A percentile compares a stretch with the other conserved stretches of the same genome.
These are phyloP conservation scores for Centaurea solstitialis DNA, from an alignment of 129 eudicot genomes.

Conservation along the genomic window DNA sequence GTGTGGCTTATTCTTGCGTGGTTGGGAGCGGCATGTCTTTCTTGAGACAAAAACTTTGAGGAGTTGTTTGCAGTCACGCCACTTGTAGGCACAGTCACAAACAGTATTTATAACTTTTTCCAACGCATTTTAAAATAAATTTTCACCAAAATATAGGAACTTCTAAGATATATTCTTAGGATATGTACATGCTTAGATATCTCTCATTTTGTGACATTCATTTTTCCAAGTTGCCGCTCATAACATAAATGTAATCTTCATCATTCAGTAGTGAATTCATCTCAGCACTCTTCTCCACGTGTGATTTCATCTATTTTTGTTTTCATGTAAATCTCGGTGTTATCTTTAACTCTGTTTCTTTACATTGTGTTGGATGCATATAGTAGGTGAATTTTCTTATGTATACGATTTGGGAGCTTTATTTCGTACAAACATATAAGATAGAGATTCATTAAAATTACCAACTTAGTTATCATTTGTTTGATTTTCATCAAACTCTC, in stretches of 20 bases:
- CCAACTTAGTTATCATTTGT: neutral
- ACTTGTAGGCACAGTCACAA: neutral
- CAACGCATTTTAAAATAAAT: neutral
- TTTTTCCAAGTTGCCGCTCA: too few species aligned
- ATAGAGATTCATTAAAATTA: neutral
- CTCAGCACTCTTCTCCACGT: neutral
- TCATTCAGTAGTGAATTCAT: neutral
- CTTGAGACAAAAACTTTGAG: neutral
- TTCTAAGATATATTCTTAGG: too few species aligned
- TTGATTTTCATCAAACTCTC: neutral
- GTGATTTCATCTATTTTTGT: too few species aligned
- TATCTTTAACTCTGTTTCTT: neutral
- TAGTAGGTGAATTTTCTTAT: neutral
- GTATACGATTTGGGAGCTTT: neutral
- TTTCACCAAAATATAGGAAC: too few species aligned
- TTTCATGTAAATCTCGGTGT: neutral
- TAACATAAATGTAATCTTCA: too few species aligned
- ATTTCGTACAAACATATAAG: neutral
- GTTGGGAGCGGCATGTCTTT: too few species aligned
- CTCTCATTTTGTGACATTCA: too few species aligned
- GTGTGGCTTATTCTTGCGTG: neutral
- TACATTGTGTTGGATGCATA: neutral
- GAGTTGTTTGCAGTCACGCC: neutral
- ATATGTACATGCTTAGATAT: too few species aligned
- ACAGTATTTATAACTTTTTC: neutral